Base-by-base conservation (phyloP, 2,329 filamentous ascomycete species). In the Colletotrichum magnum region DNA sequence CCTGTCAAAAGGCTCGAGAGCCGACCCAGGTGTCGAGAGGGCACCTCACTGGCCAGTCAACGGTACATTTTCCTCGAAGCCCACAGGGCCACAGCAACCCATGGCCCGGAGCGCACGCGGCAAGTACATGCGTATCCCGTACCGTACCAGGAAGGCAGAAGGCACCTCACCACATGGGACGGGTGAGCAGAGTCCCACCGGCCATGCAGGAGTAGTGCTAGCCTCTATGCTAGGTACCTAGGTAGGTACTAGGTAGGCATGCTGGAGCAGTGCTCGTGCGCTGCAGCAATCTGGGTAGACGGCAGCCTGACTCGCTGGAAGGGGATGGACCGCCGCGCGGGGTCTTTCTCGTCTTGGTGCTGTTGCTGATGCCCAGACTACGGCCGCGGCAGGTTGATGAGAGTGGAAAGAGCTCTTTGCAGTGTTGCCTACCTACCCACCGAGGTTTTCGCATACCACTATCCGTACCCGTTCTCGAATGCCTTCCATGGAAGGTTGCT, bases 1-100 rank as follows among this genome's bases (percentile, higher is more conserved):
- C 48, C 56, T 66, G 32, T 64, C 61, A 65, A 68, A 65, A 47
- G 65, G 65, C 39, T 64, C 60, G 61, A 65, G 61, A 59, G 62
- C 36, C 39, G 18, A 39, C 18, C 32, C 39, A 52, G 24, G 47
- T 60, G 4, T 45, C 50, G 18, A 67, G 47, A 63, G 53, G 24
- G 56, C 18, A 57, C 62, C 21, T 36, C 32, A 12, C 32, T 36
- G 32, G 32, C 32, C 32, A 36, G 32, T 36, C 32, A 6, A 6
- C 32, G 32, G 32, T 36, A 10, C 10, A 36, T 36, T 36, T 32
- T 10, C 32, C 32, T 36, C 32, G 32, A 10, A 36, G 32, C 32
- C 32, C 32, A 41, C 39, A n/a, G 7, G 24, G n/a, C 59, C 18
- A 48, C 59, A 18, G 24, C 36, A 59, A 47, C 62, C 48, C 62